Conservation (phyloP, 805 yeast species). For the Kurtzmaniella fragi region DNA sequence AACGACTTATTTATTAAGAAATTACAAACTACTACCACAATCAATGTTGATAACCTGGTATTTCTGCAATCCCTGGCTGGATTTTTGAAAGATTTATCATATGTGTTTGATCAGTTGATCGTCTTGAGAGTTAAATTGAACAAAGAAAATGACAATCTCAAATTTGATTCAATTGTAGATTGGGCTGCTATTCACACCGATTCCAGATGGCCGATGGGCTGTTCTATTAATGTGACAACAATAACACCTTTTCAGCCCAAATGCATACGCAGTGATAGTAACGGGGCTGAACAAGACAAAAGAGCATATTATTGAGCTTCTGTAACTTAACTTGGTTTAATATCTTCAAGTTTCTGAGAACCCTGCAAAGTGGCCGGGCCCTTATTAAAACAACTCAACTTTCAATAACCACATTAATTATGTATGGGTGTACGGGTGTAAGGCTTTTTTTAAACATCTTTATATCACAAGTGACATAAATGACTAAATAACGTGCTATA, state of each 20-base stretch:
- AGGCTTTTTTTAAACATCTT: neutral
- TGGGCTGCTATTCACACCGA: constrained; percentile 33
- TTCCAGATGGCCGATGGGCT: constrained; percentile 41
- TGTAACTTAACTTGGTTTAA: constrained; percentile 45
- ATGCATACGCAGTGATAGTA: constrained; percentile 28
- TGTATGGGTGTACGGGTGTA: constrained; percentile 3
- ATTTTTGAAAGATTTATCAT: constrained; percentile 30
- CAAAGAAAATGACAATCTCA: constrained; percentile 38
- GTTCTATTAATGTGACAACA: constrained; percentile 27
- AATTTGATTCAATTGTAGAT: constrained; percentile 29
- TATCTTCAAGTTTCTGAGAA: no score
- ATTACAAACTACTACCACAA: constrained; percentile 29
- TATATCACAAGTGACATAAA: neutral
- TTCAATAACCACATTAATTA: no score
- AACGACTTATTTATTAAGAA: constrained; percentile 27
- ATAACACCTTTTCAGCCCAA: constrained; percentile 20
- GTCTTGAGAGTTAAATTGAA: constrained; percentile 35
- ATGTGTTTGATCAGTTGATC: constrained; percentile 37
- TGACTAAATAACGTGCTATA: neutral
- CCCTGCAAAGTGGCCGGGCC: no score
- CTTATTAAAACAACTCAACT: no score
- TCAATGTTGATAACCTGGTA: constrained; percentile 29
- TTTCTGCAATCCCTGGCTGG: constrained; percentile 31
- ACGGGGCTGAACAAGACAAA: constrained; percentile 46
- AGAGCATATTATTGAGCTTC: constrained; percentile 50